These are phyloP conservation scores for Monosporascus sp. DNA, from an alignment of 2,329 filamentous ascomycete genomes.

Conservation along the genomic window DNA sequence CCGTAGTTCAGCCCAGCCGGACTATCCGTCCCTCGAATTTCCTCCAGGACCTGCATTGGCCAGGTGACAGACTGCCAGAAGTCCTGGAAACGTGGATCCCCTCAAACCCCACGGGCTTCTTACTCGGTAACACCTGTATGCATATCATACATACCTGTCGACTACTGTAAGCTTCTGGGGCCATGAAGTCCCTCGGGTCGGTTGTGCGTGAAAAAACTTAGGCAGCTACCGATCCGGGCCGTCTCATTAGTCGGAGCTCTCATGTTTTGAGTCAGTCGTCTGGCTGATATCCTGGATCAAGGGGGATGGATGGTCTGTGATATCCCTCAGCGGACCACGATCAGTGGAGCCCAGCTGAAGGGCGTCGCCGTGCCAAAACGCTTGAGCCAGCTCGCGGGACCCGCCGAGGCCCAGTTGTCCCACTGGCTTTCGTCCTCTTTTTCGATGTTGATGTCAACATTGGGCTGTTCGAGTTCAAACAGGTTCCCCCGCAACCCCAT, in stretches of 20 bases:
- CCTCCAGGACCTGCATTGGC: too few species aligned
- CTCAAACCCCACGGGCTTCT: neutral
- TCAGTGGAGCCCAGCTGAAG: neutral
- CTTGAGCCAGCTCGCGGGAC: conserved; percentile 15
- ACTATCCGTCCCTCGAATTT: too few species aligned
- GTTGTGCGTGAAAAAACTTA: too few species aligned
- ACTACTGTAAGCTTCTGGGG: neutral
- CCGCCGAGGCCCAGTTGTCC: neutral
- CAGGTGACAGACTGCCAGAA: too few species aligned
- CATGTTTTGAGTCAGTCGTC: too few species aligned
- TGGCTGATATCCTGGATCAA: too few species aligned
- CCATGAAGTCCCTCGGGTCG: too few species aligned
- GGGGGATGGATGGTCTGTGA: neutral
- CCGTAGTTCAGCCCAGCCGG: too few species aligned
- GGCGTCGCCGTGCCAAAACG: conserved; percentile 23
- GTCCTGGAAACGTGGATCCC: too few species aligned
- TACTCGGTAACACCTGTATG: neutral
- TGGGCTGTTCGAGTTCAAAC: neutral
- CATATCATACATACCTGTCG: neutral
- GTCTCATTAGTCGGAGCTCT: neutral
- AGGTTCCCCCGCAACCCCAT: neutral
- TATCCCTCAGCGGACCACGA: neutral
- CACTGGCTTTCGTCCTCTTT: too few species aligned
- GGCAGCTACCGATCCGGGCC: neutral
- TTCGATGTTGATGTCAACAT: too few species aligned